Evolutionary conservation across 1,284 basidiomycete species (phyloP), one percentile per base, ranked within the genome.

Genomic region (Malassezia cuniculi): DNA sequence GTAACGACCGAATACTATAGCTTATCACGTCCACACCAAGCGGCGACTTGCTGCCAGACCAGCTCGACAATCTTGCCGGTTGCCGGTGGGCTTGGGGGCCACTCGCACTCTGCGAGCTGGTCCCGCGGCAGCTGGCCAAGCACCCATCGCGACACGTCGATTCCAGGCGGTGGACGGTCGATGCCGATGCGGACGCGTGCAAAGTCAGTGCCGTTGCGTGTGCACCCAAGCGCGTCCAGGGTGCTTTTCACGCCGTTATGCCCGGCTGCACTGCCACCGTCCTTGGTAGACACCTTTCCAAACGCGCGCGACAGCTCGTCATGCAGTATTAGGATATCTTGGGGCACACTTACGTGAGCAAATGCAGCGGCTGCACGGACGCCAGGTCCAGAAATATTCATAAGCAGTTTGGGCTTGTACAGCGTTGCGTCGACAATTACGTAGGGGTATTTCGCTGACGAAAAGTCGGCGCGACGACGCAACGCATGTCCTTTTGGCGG

Each of bases 181-280:
- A 45, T 45, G 8, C 42, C 36, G 5, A 45, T 20, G 8, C 42
- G 31, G 4, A 39, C 8, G n/a, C 36, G 36, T 15, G 36, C 42
- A 5, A 39, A 18, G 21, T 34, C 36, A 6, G 14, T 21, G 11
- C 17, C 31, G 7, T 31, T 12, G 8, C 18, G 9, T 6, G 10
- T 7, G 5, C 17, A 4, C 2, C 35, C 35, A 19, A 39, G 29
- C n/a, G 27, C 19, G 10, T 28, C 19, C 20, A 35, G 42, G 27
- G 36, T 37, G 15, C 42, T 45, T 19, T 33, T 31, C 28, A 45
- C 42, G 14, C 42, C 42, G 19, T 45, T 45, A 27, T 45, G 42
- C 2, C 42, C 42, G 7, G 14, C 33, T n/a, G 42, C 42, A 16
- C 42, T 45, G 18, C 42, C 42, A 12, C 27, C 36, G 5, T 6